phyloP scores from a whole-genome alignment of 169 alveolate species.

The Babesia ovata region DNA sequence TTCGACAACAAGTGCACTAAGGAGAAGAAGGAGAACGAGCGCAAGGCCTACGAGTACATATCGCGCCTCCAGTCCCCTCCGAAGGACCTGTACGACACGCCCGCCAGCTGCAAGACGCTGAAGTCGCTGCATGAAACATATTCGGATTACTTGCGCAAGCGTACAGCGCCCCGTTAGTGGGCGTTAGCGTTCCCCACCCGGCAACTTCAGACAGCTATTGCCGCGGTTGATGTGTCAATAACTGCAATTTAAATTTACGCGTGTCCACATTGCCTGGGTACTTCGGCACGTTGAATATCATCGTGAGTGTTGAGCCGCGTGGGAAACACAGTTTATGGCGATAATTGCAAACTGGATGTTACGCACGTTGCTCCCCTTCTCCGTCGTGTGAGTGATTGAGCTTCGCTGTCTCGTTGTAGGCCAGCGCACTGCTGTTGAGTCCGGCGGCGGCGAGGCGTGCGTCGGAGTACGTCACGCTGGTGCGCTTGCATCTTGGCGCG shows the following conservation, averaged over 20 bases:
- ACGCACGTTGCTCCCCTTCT: background rate
- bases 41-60: constrained; percentile 26
- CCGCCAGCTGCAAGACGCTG: constrained; percentile 53
- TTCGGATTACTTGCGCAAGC: constrained; percentile 1
- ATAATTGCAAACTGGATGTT: too few relatives aligned
- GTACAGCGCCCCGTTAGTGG: background rate
- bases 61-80: constrained; percentile 57
- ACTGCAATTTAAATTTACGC: too few relatives aligned
- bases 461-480: constrained; percentile 3
- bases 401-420: background rate
- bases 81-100: constrained; percentile 55
- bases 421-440: constrained; percentile 1
- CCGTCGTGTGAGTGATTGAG: background rate
- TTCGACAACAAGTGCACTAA: constrained; percentile 47
- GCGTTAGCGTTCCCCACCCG: background rate
- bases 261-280: background rate
- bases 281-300: too few relatives aligned
- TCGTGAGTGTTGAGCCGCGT: too few relatives aligned
- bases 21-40: constrained; percentile 28
- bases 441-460: background rate
- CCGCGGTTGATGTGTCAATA: background rate
- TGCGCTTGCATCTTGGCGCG: constrained; percentile 14
- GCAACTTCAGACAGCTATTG: background rate
- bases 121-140: constrained; percentile 20
- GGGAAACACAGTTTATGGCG: too few relatives aligned